Percentiles rank a stretch among this genome's conserved stretches.
phyloP scores from a whole-genome alignment of 768 basidiomycete species.

The Boletus rufocinnamomeus region DNA sequence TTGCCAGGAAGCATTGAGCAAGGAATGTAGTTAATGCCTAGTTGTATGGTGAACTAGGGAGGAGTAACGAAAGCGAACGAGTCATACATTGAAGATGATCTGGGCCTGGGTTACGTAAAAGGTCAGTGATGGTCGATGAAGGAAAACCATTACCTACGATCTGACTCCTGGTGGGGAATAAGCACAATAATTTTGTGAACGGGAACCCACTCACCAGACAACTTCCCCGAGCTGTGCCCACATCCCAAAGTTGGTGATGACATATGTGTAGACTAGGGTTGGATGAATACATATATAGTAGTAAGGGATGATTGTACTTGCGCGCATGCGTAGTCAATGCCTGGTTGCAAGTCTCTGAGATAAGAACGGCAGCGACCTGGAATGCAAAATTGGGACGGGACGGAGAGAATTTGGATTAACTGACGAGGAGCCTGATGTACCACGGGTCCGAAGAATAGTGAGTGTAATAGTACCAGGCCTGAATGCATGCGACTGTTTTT shows the following conservation, averaged over 20 bases:
- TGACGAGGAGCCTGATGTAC: too few species aligned
- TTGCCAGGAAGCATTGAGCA: conserved; percentile 56
- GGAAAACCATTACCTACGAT: conserved; percentile 15
- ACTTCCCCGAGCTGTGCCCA: conserved; percentile 31
- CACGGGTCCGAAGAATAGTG: too few species aligned
- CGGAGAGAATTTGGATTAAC: too few species aligned
- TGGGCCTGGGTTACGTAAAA: conserved; percentile 38
- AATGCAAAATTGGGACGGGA: too few species aligned
- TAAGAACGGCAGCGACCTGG: conserved; percentile 47
- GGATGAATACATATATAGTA: neutral
- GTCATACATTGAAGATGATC: conserved; percentile 48
- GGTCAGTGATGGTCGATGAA: conserved; percentile 7
- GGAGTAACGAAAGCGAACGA: neutral
- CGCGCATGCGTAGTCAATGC: conserved; percentile 53
- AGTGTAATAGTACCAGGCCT: too few species aligned
- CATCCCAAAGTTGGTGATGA: conserved; percentile 43
- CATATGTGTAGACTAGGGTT: conserved; percentile 48
- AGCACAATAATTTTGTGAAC: neutral
- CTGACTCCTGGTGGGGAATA: conserved; percentile 21
- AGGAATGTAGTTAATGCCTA: conserved; percentile 46
- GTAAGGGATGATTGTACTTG: conserved; percentile 17
- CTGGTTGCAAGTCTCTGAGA: conserved; percentile 56
- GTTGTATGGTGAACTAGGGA: conserved; percentile 1
- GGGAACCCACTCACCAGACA: conserved; percentile 42
- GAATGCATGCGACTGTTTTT: too few species aligned